phyloP scores from a whole-genome alignment of 169 alveolate species.

The Amoebophrya sp. region DNA sequence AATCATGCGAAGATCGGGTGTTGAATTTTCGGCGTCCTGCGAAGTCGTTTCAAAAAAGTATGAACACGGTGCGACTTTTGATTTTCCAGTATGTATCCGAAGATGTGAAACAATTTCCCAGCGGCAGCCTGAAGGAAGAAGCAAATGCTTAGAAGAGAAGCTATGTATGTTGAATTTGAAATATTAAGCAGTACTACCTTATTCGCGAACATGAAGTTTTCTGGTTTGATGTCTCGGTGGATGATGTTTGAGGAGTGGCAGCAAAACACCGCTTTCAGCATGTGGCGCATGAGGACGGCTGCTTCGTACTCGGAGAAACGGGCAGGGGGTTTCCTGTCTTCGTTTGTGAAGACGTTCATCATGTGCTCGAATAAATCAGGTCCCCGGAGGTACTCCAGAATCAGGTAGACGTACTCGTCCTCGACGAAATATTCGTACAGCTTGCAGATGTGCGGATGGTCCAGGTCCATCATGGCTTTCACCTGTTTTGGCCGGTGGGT shows the following conservation, averaged over 20 bases:
- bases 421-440: constrained; percentile 36
- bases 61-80: no score
- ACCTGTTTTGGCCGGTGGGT: no score
- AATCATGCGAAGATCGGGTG: constrained; percentile 2
- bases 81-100: no score
- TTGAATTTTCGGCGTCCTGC: no score
- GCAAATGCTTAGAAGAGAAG: no score
- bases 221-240: constrained; percentile 18
- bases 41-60: no score
- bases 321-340: background rate
- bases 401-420: constrained; percentile 29
- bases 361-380: constrained; percentile 38
- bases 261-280: constrained; percentile 14
- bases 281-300: constrained; percentile 12
- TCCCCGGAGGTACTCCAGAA: constrained; percentile 38
- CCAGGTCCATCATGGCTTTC: constrained; percentile 25
- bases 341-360: background rate
- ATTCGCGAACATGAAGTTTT: constrained; percentile 14
- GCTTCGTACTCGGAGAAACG: background rate
- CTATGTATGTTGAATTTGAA: no score
- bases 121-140: no score
- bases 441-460: constrained; percentile 42
- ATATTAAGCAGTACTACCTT: no score
- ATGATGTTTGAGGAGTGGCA: constrained; percentile 4
- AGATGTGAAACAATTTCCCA: no score